Evolutionary conservation across 805 yeast species (phyloP), one percentile per base, ranked within the genome.

Genomic region (Candida boidinii): DNA sequence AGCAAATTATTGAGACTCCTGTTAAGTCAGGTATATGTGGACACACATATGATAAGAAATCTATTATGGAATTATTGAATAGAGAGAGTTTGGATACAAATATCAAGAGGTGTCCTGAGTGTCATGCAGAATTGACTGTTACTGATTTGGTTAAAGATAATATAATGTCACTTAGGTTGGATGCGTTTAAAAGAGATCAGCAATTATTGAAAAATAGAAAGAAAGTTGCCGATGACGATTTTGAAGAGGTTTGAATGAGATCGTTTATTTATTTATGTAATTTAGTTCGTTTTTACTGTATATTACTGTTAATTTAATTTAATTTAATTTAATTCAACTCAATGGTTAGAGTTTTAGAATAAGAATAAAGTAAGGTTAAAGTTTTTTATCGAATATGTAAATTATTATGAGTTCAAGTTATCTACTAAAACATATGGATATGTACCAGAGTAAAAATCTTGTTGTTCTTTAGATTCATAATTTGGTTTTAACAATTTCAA

Each of bases 1-100:
- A 69, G 37, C 60, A 65, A 33, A 51, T 60, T 27, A 79, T 71
- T 51, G 59, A 52, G 16, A 56, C 55, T 3, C 92, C 94, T 1
- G 60, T 71, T 44, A 66, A 59, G n/a, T 71, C 79, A 3, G 53
- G 44, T 17, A 53, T 48, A 20, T 83, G 94, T 54, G 60, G 62
- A 0, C 94, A 83, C 54, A 70, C 73, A 0, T 80, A 67, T 47
- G 88, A 81, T 43, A 54, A 58, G 33, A 54, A 45, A 3, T 64
- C 72, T 15, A 58, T 80, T 2, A 29, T 41, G 9, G 53, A 51
- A 14, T 60, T 62, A 58, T 31, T 62, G 34, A 43, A 42, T 7
- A 39, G 41, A 13, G n/a, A n/a, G n/a, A n/a, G n/a, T n/a, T n/a
- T n/a, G n/a, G n/a, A 21, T 33, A 38, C 27, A 16, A 36, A 31